A percentile compares a stretch with the other conserved stretches of the same genome.
These are phyloP conservation scores for Rhodotorula diobovata DNA, from an alignment of 768 basidiomycete genomes.

Conservation along the genomic window DNA sequence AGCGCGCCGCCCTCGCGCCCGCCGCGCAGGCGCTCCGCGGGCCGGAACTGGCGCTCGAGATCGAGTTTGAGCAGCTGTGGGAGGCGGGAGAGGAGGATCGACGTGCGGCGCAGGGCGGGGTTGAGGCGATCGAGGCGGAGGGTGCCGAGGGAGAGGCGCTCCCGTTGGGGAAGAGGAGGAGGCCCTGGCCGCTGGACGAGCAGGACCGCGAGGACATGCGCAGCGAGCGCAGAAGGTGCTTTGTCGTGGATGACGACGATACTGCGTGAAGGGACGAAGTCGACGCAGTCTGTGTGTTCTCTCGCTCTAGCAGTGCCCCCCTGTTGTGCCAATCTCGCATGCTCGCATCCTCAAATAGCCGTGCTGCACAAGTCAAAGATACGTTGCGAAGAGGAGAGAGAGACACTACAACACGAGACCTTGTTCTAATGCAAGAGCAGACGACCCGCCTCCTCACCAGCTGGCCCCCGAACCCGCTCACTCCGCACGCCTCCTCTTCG, in stretches of 20 bases:
- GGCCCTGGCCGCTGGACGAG: conserved; percentile 51
- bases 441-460: neutral
- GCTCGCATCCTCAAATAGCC: too few relatives aligned
- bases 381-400: neutral
- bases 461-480: neutral
- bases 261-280: neutral
- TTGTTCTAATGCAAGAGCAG: neutral
- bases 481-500: conserved; percentile 16
- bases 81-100: conserved; percentile 60
- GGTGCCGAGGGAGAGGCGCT: neutral
- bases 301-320: neutral
- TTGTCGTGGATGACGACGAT: neutral
- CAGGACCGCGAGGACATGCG: conserved; percentile 56
- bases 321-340: neutral
- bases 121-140: conserved; percentile 60
- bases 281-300: neutral
- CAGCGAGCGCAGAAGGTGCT: conserved; percentile 44
- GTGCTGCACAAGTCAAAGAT: too few relatives aligned
- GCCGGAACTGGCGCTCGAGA: conserved; percentile 43
- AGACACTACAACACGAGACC: neutral
- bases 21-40: conserved; percentile 14
- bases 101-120: conserved; percentile 61
- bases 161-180: conserved; percentile 45
- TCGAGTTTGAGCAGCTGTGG: conserved; percentile 56
- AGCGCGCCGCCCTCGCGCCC: neutral